These are phyloP conservation scores for Colletotrichum agaves DNA, from an alignment of 2,329 filamentous ascomycete genomes.

Conservation along the genomic window DNA sequence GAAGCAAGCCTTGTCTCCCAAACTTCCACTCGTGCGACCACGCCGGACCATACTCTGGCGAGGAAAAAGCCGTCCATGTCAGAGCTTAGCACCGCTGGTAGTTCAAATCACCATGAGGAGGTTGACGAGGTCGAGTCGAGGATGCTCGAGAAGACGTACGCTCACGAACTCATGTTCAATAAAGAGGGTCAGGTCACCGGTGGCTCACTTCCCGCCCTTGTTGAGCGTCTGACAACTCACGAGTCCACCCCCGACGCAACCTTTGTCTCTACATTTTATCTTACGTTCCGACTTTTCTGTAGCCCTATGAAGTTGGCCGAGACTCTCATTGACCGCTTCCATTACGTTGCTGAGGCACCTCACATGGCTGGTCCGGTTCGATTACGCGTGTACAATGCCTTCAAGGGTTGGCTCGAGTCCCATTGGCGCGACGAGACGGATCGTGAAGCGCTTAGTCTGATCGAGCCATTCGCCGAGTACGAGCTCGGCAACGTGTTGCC, in stretches of 20 bases:
- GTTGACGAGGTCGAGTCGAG: slow-evolving; percentile 82
- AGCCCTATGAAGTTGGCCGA: slow-evolving; percentile 82
- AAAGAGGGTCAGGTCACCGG: slow-evolving; percentile 96
- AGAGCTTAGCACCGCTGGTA: slow-evolving; percentile 74
- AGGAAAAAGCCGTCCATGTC: slow-evolving; percentile 71
- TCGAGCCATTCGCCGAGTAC: slow-evolving; percentile 81
- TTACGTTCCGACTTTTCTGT: slow-evolving; percentile 95
- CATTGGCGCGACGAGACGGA: slow-evolving; percentile 92
- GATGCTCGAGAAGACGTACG: slow-evolving; percentile 90
- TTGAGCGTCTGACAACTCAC: slow-evolving; percentile 94
- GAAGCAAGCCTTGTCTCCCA: slow-evolving; percentile 83
- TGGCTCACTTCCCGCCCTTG: slow-evolving; percentile 86
- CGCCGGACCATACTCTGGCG: slow-evolving; percentile 73
- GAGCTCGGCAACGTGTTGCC: slow-evolving; percentile 77
- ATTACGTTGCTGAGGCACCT: slow-evolving; percentile 85
- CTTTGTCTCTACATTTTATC: slow-evolving; percentile 94
- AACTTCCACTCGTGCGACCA: slow-evolving; percentile 88
- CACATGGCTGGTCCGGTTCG: slow-evolving; percentile 82
- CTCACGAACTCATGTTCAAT: slow-evolving; percentile 91
- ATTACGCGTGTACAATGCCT: slow-evolving; percentile 91
- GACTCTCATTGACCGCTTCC: slow-evolving; percentile 88
- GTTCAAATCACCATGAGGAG: slow-evolving; percentile 75
- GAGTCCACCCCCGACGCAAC: slow-evolving; percentile 91
- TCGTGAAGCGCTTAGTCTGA: slow-evolving; percentile 77
- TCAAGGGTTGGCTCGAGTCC: slow-evolving; percentile 97